These are phyloP conservation scores for Pseudogymnoascus sp. DNA, from an alignment of 2,329 filamentous ascomycete genomes.

Conservation along the genomic window DNA sequence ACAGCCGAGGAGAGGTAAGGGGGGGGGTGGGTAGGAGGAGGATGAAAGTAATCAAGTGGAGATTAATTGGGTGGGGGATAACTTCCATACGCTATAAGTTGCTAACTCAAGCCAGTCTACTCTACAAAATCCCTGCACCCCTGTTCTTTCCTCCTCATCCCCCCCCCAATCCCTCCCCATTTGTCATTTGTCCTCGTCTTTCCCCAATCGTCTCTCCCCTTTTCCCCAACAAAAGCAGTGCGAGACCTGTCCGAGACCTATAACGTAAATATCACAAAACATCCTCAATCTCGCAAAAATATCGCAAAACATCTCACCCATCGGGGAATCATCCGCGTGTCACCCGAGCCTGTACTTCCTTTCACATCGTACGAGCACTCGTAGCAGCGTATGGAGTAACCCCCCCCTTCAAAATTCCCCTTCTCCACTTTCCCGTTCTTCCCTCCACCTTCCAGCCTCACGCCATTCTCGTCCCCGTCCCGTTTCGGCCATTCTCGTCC, in stretches of 20 bases:
- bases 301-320: not conserved
- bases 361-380: not conserved
- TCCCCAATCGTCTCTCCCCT: not conserved
- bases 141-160: not conserved
- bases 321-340: not conserved
- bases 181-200: not conserved
- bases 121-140: not conserved
- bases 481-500: not conserved
- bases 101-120: not conserved
- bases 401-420: not conserved
- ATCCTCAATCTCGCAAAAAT: not conserved
- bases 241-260: not conserved
- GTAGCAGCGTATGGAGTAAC: not conserved
- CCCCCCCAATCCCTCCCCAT: not conserved
- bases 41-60: not conserved
- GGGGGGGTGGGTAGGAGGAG: not conserved
- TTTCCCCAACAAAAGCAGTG: not conserved
- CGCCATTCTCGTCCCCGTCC: not conserved
- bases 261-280: not conserved
- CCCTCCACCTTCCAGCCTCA: not conserved
- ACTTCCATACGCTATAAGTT: not conserved
- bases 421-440: not conserved
- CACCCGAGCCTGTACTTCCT: not conserved
- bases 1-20: not conserved
- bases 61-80: not conserved